A percentile compares a stretch with the other conserved stretches of the same genome.
Evolutionary conservation across 2,329 filamentous ascomycete species (phyloP).

Genomic region (Botrytis galanthina): DNA sequence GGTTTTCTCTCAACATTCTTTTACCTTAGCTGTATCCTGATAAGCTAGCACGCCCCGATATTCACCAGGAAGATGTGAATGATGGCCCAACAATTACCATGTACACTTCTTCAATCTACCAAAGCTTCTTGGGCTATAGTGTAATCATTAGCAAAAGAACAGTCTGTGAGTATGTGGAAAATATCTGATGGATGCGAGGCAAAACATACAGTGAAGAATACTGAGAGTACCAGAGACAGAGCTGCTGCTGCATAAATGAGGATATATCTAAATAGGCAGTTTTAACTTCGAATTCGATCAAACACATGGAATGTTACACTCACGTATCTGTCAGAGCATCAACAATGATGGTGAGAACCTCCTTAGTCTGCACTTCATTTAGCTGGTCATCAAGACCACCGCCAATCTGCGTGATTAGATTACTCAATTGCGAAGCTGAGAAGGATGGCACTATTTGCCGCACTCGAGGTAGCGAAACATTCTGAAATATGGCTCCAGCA

Average conservation of each 20-base stretch:
- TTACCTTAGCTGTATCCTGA: not conserved
- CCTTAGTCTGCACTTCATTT: not conserved
- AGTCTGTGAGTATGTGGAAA: not conserved
- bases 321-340: slow-evolving; percentile 5
- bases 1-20: not conserved
- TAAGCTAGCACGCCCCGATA: not conserved
- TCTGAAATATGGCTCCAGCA: slow-evolving; percentile 16
- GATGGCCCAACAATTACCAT: not conserved
- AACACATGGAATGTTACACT: not conserved
- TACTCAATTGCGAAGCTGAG: not conserved
- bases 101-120: not conserved
- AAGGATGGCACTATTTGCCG: not conserved
- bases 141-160: not conserved
- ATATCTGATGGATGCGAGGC: not conserved
- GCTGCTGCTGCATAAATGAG: slow-evolving; percentile 1
- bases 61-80: not conserved
- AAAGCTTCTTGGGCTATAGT: not conserved
- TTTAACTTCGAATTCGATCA: not conserved
- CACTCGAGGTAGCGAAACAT: not conserved
- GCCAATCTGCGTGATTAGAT: not conserved
- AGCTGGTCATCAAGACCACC: not conserved
- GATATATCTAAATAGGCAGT: slow-evolving; percentile 5
- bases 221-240: not conserved
- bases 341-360: not conserved
- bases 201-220: not conserved